Percentiles rank a stretch among this genome's conserved stretches.
Conservation (phyloP, 768 basidiomycete species). For the Xerocomus brunneocitrinus region DNA sequence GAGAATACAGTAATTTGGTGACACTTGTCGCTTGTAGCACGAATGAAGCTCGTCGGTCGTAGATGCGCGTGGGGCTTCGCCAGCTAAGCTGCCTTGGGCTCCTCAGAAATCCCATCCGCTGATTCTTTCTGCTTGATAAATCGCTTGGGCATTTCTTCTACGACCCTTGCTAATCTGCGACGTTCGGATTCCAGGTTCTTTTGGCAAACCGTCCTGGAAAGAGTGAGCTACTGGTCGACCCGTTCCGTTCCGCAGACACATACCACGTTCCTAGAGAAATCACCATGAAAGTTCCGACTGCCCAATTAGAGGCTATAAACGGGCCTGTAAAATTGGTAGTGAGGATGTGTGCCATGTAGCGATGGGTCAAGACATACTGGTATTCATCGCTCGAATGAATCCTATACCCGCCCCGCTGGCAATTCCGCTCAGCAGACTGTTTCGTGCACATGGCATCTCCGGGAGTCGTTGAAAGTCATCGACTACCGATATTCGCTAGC, state of each 20-base stretch:
- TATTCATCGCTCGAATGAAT: conserved; percentile 61
- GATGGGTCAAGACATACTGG: conserved; percentile 43
- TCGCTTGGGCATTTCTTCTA: conserved; percentile 58
- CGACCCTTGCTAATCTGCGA: conserved; percentile 47
- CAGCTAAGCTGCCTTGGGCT: not conserved
- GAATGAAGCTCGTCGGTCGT: not conserved
- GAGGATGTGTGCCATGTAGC: conserved; percentile 1
- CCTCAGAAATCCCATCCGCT: conserved; percentile 23
- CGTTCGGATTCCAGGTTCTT: conserved; percentile 51
- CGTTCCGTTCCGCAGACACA: conserved; percentile 22
- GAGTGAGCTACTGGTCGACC: conserved; percentile 6
- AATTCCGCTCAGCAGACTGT: conserved; percentile 71
- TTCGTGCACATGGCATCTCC: conserved; percentile 74
- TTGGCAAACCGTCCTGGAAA: conserved; percentile 60
- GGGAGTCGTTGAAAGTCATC: conserved; percentile 58
- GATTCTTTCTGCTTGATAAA: conserved; percentile 41
- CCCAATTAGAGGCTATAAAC: conserved; percentile 74
- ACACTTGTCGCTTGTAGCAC: conserved; percentile 14
- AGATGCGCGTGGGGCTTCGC: too few species aligned
- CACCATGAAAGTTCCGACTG: conserved; percentile 64
- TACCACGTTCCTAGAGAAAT: conserved; percentile 70
- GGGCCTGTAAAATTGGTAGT: conserved; percentile 34
- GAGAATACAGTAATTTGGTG: conserved; percentile 51
- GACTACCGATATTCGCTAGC: conserved; percentile 43
- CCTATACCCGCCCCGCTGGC: conserved; percentile 78